Percentiles rank a stretch among this genome's conserved stretches.
These are phyloP conservation scores for Apophysomyces ossiformis DNA, from an alignment of 371 early-diverging fungal genomes.

Conservation along the genomic window DNA sequence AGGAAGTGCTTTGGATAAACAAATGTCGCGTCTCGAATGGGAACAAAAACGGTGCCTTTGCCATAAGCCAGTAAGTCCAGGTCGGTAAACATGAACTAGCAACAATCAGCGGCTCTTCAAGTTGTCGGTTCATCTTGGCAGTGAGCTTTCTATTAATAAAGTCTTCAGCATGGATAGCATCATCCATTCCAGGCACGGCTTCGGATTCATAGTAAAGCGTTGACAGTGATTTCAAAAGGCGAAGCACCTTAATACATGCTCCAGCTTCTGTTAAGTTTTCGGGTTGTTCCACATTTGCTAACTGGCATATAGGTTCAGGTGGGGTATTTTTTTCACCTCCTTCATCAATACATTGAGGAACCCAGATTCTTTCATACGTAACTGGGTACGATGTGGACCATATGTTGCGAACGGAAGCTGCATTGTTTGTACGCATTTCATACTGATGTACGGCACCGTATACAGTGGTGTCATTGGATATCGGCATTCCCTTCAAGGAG, in stretches of 20 bases:
- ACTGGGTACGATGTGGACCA: slow-evolving; percentile 62
- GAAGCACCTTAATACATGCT: slow-evolving; percentile 50
- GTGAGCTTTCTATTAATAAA: slow-evolving; percentile 84
- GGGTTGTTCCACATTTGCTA: slow-evolving; percentile 24
- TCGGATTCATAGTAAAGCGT: slow-evolving; percentile 1
- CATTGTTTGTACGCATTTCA: slow-evolving; percentile 32
- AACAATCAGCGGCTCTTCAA: slow-evolving; percentile 89
- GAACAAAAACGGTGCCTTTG: slow-evolving; percentile 78
- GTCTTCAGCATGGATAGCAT: slow-evolving; percentile 44
- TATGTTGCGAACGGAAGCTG: slow-evolving; percentile 36
- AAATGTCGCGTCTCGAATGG: slow-evolving; percentile 82
- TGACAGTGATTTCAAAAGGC: slow-evolving; percentile 54
- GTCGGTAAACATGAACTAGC: slow-evolving; percentile 79
- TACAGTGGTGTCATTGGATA: slow-evolving; percentile 61
- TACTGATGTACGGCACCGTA: slow-evolving; percentile 67
- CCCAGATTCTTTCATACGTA: slow-evolving; percentile 48
- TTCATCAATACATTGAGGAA: slow-evolving; percentile 28
- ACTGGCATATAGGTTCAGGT: slow-evolving; percentile 16
- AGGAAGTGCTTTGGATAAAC: slow-evolving; percentile 82
- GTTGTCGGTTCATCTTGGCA: slow-evolving; percentile 82
- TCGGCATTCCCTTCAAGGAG: slow-evolving; percentile 49
- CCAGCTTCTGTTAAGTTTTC: slow-evolving; percentile 25
- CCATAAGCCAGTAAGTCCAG: slow-evolving; percentile 76
- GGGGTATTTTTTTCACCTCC: background rate
- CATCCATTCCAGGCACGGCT: background rate